Base-by-base conservation (phyloP, 257 asterid species). In the Primulina eburnea region DNA sequence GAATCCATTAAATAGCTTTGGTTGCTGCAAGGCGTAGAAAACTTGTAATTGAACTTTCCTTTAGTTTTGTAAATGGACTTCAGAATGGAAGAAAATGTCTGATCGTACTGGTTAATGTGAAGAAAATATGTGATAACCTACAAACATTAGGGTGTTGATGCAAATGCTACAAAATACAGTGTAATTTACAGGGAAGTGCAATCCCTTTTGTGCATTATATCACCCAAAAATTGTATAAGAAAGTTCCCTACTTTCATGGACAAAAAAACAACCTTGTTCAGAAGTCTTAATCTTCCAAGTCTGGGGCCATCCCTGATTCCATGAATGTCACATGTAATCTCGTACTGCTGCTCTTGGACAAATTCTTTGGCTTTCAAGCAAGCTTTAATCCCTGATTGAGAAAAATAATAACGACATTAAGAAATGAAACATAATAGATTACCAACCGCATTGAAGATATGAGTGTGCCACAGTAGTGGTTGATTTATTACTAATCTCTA, bases 291-390 rank as follows among this genome's bases (percentile, higher is more conserved):
- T 90, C 99, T 89, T 71, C 99, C 99, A 50, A 86, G 85, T 69
- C 74, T 80, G 35, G 97, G 97, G 32, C 99, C 97, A 65, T 80
- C 85, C 79, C 73, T 82, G 73, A 86, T 80, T 68, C 92, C 99
- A 67, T 90, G 95, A 74, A 82, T 79, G 85, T 93, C 99, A 52
- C 84, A 69, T 40, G 82, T 71, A 77, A 93, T 81, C 89, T 90
- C 99, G 70, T 84, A 90, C 60, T 65, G 81, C 64, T 82, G 85
- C 82, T 90, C 97, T 30, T 82, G 85, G 59, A 90, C 84, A 65
- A 85, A 64, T 68, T 82, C 88, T 79, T 76, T 80, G 58, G 89
- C 89, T 35, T 73, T 84, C 72, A 84, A 79, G 89, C 96, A 89
- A 72, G 94, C 95, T 74, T 76, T 76, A 60, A 87, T 79, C 99